phyloP scores from a whole-genome alignment of 2,329 filamentous ascomycete species.

The Pseudogymnoascus sp. region DNA sequence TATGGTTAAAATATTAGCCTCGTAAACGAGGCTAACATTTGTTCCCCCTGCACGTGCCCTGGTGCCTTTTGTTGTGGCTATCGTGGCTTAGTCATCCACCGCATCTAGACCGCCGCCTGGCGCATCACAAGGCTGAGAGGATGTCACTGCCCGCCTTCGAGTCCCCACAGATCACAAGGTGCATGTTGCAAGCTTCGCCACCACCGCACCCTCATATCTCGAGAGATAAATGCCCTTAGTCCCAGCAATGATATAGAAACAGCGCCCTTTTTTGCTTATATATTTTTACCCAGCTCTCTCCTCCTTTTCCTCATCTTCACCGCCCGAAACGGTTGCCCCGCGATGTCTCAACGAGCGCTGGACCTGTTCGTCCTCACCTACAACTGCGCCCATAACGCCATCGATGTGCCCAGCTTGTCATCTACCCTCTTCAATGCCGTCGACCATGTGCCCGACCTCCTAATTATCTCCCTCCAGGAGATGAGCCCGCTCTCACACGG shows the following conservation, averaged over 20 bases:
- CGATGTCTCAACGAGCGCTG: constrained; percentile 30
- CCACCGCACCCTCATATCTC: not conserved
- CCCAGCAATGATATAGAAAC: not conserved
- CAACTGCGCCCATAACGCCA: constrained; percentile 70
- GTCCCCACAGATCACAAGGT: constrained; percentile 2
- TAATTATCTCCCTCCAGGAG: constrained; percentile 73
- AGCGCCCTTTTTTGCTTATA: constrained; percentile 5
- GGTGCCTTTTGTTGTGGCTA: not conserved
- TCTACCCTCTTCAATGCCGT: constrained; percentile 59
- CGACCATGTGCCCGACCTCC: constrained; percentile 53
- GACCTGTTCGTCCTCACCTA: constrained; percentile 77
- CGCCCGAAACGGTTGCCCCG: not conserved
- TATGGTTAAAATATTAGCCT: not conserved
- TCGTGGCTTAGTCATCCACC: not conserved
- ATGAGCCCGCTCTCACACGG: constrained; percentile 75
- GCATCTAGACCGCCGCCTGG: not conserved
- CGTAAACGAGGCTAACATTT: not conserved
- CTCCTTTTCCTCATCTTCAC: constrained; percentile 10
- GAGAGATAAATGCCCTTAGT: not conserved
- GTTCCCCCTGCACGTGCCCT: not conserved
- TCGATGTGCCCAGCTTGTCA: constrained; percentile 64
- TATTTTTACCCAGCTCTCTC: not conserved
- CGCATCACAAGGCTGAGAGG: constrained; percentile 4
- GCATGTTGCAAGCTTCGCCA: not conserved
- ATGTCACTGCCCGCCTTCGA: constrained; percentile 2